Evolutionary conservation across 2,329 filamentous ascomycete genomes (phyloP), one percentile per base, ranked within the genome.

Genomic region (Chaetomium olivaceum): DNA sequence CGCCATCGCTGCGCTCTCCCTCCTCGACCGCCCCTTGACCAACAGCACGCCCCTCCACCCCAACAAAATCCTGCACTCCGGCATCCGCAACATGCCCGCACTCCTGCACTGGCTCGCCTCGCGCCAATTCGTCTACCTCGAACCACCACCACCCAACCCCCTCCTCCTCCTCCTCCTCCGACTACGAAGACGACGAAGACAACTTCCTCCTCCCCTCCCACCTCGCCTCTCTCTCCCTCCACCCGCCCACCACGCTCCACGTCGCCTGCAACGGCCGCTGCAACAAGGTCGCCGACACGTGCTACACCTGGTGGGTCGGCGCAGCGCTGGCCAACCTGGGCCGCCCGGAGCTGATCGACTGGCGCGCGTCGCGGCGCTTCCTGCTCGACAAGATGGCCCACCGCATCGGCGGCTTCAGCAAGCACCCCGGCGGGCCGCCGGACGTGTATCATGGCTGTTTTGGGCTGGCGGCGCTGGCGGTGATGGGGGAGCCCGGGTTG

Each of bases 271-370:
- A 96, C 73, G 95, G 95, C 29, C 88, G 95, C 58, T 88, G 87
- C 75, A 97, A 97, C 80, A 99, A 99, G 77, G 84, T 89, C 57
- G 91, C 91, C 11, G 95, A 99, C 78, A 98, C 95, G 0, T 99
- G 95, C 79, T 99, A 99, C 77, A 90, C 88, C 25, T 99, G 94
- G 82, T 99, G 95, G 95, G 92, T 91, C 0, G 84, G 85, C 4
- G 92, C 87, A 1, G 87, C 92, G 1, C 74, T 87, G 0, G 72
- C 74, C 61, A 80, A 83, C 48, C 64, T 76, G 4, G 69, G 66
- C 11, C 52, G 33, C 9, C 9, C 9, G 14, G 76, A 83, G 1
- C 78, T 93, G n/a, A 77, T 92, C 31, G 82, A 89, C 64, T 76
- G 79, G 5, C 74, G 76, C 12, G 83, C 88, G 0, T 87, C 90